phyloP scores from a whole-genome alignment of 225 moss, liverwort and hornwort species.

The Antitrichia curtipendula region DNA sequence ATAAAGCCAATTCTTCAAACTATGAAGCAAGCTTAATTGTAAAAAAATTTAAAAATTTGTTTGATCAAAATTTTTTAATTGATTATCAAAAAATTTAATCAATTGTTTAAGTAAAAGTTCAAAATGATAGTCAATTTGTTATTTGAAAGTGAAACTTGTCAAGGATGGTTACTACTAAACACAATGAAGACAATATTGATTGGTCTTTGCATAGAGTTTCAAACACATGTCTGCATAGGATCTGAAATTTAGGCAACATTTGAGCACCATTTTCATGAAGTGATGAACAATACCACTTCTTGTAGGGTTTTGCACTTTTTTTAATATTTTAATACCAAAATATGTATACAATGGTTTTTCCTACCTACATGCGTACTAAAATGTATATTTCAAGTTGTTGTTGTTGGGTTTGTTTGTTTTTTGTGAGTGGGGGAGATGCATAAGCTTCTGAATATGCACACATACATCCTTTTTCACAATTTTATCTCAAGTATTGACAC shows the following conservation, averaged over 20 bases:
- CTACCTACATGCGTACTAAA: neutral
- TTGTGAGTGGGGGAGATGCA: no score
- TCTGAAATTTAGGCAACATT: neutral
- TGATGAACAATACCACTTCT: neutral
- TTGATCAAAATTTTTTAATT: neutral
- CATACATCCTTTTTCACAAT: no score
- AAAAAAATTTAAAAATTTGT: neutral
- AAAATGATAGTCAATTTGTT: rapidly evolving
- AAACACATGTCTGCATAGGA: neutral
- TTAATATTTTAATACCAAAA: neutral
- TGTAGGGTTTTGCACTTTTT: neutral
- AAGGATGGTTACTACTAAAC: neutral
- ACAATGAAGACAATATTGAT: neutral
- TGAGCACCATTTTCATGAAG: neutral
- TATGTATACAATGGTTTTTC: neutral
- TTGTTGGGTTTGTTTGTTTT: no score
- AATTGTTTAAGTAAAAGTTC: no score
- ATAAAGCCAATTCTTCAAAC: neutral
- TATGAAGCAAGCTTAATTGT: neutral
- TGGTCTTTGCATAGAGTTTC: neutral
- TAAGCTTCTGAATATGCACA: no score
- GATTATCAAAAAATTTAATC: no score
- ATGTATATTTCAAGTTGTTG: no score
- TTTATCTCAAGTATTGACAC: no score
- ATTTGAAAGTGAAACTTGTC: neutral